Evolutionary conservation across 441 rosid genomes (phyloP).

Genomic region (Aleurites moluccanus): DNA sequence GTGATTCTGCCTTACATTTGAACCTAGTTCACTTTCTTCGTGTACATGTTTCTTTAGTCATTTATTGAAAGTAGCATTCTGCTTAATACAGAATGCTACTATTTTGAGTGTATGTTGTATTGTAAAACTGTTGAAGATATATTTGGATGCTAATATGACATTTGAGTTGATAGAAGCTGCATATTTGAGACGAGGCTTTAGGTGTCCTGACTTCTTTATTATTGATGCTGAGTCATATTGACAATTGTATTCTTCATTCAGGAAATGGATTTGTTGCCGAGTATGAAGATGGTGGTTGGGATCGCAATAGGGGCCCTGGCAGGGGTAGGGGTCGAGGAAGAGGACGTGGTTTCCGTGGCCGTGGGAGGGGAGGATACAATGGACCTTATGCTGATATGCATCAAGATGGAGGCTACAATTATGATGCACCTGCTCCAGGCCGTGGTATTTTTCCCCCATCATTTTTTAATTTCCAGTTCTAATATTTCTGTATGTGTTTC

Average conservation of each 20-base stretch:
- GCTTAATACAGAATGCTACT: not conserved
- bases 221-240: not conserved
- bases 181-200: not conserved
- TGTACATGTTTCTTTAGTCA: not conserved
- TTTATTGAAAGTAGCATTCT: not conserved
- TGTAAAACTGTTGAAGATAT: not conserved
- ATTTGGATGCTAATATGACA: not conserved
- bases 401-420: conserved; percentile 69
- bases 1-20: not conserved
- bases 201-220: not conserved
- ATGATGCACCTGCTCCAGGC: conserved; percentile 62
- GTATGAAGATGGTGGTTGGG: conserved; percentile 79
- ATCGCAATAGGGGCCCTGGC: conserved; percentile 49
- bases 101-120: not conserved
- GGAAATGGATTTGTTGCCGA: conserved; percentile 64
- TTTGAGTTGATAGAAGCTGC: not conserved
- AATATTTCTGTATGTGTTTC: not conserved
- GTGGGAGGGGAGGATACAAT: conserved; percentile 75
- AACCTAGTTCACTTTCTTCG: not conserved
- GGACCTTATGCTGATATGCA: conserved; percentile 54
- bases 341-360: conserved; percentile 73
- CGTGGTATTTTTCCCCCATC: conserved; percentile 40
- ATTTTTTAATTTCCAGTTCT: not conserved
- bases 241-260: conserved; percentile 23
- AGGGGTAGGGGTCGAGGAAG: conserved; percentile 88